Percentiles rank a stretch among this genome's conserved stretches.
Conservation (phyloP, 805 yeast genomes). For the Nakazawaea wickerhamii region DNA sequence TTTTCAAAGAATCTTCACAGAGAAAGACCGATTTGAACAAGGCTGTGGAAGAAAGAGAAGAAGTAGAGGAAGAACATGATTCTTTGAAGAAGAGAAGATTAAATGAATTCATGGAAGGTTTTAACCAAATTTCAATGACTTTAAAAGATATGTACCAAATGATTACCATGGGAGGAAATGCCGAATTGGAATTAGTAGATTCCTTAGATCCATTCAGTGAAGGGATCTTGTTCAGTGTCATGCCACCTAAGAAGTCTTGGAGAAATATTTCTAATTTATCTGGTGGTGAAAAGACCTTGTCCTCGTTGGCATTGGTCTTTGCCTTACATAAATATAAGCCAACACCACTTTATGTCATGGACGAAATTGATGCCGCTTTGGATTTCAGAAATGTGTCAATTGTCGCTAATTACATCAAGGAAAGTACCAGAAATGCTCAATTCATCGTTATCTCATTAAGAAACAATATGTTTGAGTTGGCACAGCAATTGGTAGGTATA, state of each 20-base stretch:
- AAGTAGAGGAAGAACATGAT: conserved; percentile 54
- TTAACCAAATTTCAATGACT: conserved; percentile 77
- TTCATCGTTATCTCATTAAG: conserved; percentile 92
- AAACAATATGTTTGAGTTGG: conserved; percentile 96
- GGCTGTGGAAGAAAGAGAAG: conserved; percentile 65
- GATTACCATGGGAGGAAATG: conserved; percentile 99
- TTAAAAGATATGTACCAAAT: conserved; percentile 95
- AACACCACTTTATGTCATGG: conserved; percentile 97
- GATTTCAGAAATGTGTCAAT: conserved; percentile 96
- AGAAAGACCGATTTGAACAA: conserved; percentile 63
- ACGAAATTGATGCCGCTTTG: conserved; percentile 97
- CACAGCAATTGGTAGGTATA: conserved; percentile 91
- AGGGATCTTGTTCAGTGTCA: conserved; percentile 92
- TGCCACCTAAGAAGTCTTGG: conserved; percentile 99
- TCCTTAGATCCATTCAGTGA: conserved; percentile 97
- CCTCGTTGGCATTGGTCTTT: conserved; percentile 92
- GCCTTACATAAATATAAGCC: conserved; percentile 95
- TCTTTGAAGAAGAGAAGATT: conserved; percentile 66
- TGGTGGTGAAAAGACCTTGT: conserved; percentile 96
- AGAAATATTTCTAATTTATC: conserved; percentile 89
- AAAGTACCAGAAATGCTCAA: conserved; percentile 93
- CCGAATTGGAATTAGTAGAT: conserved; percentile 92
- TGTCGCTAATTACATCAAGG: conserved; percentile 95
- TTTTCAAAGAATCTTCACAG: conserved; percentile 56
- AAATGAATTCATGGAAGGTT: conserved; percentile 92